Conservation (phyloP, 345 rosid genomes). For the Iberis pinnata region DNA sequence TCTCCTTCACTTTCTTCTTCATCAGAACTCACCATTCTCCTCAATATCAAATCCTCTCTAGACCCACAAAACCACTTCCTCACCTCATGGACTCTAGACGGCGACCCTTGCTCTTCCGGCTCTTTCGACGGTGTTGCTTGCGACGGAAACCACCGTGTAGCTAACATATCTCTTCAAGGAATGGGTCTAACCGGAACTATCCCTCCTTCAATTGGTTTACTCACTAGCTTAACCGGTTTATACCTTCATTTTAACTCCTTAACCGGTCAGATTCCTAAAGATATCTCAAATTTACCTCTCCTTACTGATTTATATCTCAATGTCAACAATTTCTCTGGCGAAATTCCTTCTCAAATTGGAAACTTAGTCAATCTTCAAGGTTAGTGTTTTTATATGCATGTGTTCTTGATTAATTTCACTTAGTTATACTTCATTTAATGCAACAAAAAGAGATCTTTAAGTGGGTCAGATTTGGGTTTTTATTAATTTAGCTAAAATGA, state of each 20-base stretch:
- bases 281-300: constrained; percentile 50
- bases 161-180: constrained; percentile 89
- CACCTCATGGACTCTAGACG: constrained; percentile 55
- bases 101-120: constrained; percentile 72
- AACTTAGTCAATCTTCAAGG: constrained; percentile 67
- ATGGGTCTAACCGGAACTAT: constrained; percentile 72
- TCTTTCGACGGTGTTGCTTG: constrained; percentile 87
- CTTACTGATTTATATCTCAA: constrained; percentile 79
- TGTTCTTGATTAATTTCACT: no score
- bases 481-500: no score
- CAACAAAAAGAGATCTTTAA: no score
- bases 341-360: constrained; percentile 63
- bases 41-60: constrained; percentile 68
- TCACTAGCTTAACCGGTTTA: constrained; percentile 75
- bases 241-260: constrained; percentile 84
- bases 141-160: constrained; percentile 53
- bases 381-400: constrained; percentile 32
- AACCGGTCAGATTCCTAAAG: constrained; percentile 55
- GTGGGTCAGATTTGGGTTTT: no score
- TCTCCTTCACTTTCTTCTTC: constrained; percentile 37
- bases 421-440: no score
- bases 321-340: constrained; percentile 75
- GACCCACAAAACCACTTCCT: constrained; percentile 66
- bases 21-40: constrained; percentile 54
- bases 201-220: constrained; percentile 64